Evolutionary conservation across 768 basidiomycete genomes (phyloP).

Genomic region (Lepiota venenata): DNA sequence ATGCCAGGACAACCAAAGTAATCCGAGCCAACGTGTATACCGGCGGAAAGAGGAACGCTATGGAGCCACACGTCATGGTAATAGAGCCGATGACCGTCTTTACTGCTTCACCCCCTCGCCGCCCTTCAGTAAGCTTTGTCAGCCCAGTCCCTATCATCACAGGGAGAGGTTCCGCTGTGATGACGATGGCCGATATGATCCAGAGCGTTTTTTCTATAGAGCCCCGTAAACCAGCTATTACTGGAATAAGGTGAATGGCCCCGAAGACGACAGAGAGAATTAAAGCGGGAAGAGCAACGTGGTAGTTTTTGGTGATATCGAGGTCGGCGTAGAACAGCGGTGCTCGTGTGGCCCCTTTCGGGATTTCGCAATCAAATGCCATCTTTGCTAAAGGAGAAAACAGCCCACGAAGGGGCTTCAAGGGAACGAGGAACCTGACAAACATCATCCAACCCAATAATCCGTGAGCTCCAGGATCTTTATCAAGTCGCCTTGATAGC

Average conservation of each 20-base stretch:
- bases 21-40: conserved; percentile 8
- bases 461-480: not conserved
- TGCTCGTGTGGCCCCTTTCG: not conserved
- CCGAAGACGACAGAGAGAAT: not conserved
- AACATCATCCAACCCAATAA: not conserved
- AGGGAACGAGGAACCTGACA: not conserved
- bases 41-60: conserved; percentile 4
- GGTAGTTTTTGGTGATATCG: not conserved
- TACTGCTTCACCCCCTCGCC: not conserved
- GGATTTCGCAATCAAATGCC: not conserved
- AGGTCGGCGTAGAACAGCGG: not conserved
- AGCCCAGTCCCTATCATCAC: not conserved
- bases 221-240: not conserved
- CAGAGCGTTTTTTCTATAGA: not conserved
- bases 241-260: not conserved
- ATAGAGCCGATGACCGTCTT: not conserved
- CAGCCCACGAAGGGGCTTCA: not conserved
- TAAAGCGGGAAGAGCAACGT: not conserved
- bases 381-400: not conserved
- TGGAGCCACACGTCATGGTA: not conserved
- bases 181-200: not conserved
- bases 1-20: conserved; percentile 7
- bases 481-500: not conserved
- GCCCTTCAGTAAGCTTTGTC: not conserved
- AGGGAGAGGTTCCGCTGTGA: not conserved